Conservation (phyloP, 768 basidiomycete species). For the Termitomyces bulborhizus region DNA sequence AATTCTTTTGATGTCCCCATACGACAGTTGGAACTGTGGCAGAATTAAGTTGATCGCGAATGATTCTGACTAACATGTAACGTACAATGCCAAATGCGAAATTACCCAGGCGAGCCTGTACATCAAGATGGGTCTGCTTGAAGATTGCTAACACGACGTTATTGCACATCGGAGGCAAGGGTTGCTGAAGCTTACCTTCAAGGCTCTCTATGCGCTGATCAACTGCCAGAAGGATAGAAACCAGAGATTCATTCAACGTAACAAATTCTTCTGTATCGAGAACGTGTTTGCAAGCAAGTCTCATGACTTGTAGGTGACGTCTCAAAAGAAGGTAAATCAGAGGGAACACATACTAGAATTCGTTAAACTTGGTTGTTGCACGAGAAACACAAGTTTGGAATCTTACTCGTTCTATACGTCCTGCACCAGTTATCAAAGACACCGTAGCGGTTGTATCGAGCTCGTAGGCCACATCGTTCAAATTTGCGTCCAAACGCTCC, state of each 20-base stretch:
- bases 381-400: not conserved
- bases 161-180: not conserved
- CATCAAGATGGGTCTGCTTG: slow-evolving; percentile 29
- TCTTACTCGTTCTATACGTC: slow-evolving; percentile 30
- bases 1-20: slow-evolving; percentile 24
- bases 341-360: slow-evolving; percentile 27
- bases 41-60: not conserved
- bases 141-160: slow-evolving; percentile 21
- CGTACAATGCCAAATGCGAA: slow-evolving; percentile 33
- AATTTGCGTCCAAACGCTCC: slow-evolving; percentile 21
- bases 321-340: slow-evolving; percentile 27
- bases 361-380: not conserved
- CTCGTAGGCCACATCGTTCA: slow-evolving; percentile 25
- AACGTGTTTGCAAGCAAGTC: slow-evolving; percentile 27
- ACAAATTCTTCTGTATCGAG: slow-evolving; percentile 26
- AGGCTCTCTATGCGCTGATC: slow-evolving; percentile 27
- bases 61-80: not conserved
- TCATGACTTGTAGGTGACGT: slow-evolving; percentile 27
- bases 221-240: slow-evolving; percentile 22
- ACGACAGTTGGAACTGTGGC: slow-evolving; percentile 25
- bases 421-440: slow-evolving; percentile 25
- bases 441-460: slow-evolving; percentile 29
- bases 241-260: slow-evolving; percentile 23
- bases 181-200: slow-evolving; percentile 19
- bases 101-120: slow-evolving; percentile 25